Base-by-base conservation (phyloP, 164 flowering plant genomes). In the Umbellularia californica region DNA sequence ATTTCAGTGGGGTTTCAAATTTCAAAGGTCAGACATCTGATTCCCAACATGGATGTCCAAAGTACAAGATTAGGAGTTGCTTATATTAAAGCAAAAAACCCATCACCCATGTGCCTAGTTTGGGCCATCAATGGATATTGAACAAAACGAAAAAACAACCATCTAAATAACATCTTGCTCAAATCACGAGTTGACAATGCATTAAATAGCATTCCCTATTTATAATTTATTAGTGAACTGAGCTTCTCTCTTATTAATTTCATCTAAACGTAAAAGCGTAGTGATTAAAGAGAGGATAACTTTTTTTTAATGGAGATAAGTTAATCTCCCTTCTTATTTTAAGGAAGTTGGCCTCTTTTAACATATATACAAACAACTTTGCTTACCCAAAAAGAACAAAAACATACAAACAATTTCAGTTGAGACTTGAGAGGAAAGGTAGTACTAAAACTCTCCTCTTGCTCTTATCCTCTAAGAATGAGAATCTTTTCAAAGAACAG, bases 21-120 rank as follows among this genome's bases (percentile, higher is more conserved):
- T 58, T 74, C 66, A 72, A 74, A 76, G 71, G 64, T 79, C 77
- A 79, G 70, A 67, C 58, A 70, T 50, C 65, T 62, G 60, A 23
- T 74, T 77, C 75, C 72, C 74, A 66, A 65, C 71, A 71, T 28
- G 68, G 63, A 58, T 72, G 72, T 41, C 33, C 47, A 74, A 78
- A 74, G 70, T 66, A 28, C 19, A 71, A 60, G 60, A 70, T 63
- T 60, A 67, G 50, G 64, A 55, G 33, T 72, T 51, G 28, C 58
- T 67, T 33, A 70, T 17, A n/a, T 55, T n/a, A 55, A 55, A 55
- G 60, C 60, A 14, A 17, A 55, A 55, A 55, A 55, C n/a, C 60
- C 20, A 55, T 55, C 60, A 55, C 60, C 60, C 60, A 55, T 55
- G 60, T 55, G 60, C 60, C n/a, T 55, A 15, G 60, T 55, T 55